phyloP scores from a whole-genome alignment of 1,284 basidiomycete species.

The Ustilago xerochloae region DNA sequence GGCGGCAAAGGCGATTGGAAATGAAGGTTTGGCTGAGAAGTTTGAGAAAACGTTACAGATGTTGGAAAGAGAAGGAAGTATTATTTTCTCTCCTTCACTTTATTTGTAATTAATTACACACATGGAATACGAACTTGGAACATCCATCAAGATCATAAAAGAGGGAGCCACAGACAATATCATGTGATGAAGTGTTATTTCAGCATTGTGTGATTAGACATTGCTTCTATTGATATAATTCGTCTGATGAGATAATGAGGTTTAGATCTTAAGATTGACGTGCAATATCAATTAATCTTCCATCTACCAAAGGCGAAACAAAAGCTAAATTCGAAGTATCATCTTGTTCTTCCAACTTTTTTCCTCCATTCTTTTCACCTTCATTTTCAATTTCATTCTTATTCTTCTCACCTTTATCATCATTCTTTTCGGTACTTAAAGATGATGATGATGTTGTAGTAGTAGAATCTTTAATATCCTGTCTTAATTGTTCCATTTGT shows the following conservation, averaged over 20 bases:
- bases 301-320: constrained; percentile 55
- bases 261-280: constrained; percentile 1
- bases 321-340: constrained; percentile 52
- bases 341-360: constrained; percentile 10
- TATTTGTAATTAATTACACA: constrained; percentile 20
- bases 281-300: constrained; percentile 54
- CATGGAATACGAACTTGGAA: too few species aligned
- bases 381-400: neutral
- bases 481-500: constrained; percentile 26
- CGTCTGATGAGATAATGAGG: neutral
- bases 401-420: neutral
- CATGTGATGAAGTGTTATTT: too few species aligned
- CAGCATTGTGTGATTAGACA: neutral
- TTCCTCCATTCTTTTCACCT: neutral
- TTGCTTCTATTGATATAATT: neutral
- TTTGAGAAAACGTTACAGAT: constrained; percentile 57
- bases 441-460: too few species aligned
- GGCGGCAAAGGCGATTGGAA: constrained; percentile 95
- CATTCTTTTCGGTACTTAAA: too few species aligned
- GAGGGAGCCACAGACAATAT: too few species aligned
- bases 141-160: too few species aligned
- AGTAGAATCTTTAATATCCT: constrained; percentile 20
- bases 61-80: constrained; percentile 64
- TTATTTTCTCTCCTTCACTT: constrained; percentile 64
- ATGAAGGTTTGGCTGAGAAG: constrained; percentile 79